Conservation (phyloP, 768 basidiomycete species). For the Auricularia sp. region DNA sequence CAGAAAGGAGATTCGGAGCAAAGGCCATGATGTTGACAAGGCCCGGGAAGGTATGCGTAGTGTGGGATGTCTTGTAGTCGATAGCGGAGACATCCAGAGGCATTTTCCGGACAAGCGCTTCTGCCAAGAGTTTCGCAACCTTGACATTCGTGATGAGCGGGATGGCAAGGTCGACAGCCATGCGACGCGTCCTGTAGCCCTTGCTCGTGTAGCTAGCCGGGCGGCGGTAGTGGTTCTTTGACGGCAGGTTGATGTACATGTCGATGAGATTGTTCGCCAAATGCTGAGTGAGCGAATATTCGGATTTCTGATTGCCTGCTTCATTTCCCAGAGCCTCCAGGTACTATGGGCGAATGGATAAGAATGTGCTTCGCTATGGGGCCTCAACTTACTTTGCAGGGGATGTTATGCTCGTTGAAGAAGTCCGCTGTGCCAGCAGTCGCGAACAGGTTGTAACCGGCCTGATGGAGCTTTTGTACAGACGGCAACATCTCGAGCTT, state of each 20-base stretch:
- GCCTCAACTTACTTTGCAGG: slow-evolving; percentile 64
- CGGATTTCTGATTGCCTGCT: slow-evolving; percentile 77
- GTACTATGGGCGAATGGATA: slow-evolving; percentile 39
- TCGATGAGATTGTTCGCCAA: slow-evolving; percentile 95
- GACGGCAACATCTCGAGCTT: slow-evolving; percentile 93
- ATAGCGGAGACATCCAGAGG: slow-evolving; percentile 81
- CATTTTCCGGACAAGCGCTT: slow-evolving; percentile 84
- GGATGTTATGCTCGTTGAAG: slow-evolving; percentile 90
- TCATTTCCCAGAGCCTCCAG: slow-evolving; percentile 72
- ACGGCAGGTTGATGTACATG: slow-evolving; percentile 98
- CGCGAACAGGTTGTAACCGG: slow-evolving; percentile 93
- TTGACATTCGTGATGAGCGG: slow-evolving; percentile 98
- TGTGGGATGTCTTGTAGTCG: slow-evolving; percentile 91
- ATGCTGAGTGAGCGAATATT: slow-evolving; percentile 95
- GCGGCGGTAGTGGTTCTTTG: slow-evolving; percentile 93
- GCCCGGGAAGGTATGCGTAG: slow-evolving; percentile 84
- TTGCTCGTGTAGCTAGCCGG: slow-evolving; percentile 96
- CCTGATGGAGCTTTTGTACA: slow-evolving; percentile 86
- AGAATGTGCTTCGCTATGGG: slow-evolving; percentile 3
- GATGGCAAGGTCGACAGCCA: slow-evolving; percentile 98
- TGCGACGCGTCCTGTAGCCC: slow-evolving; percentile 91
- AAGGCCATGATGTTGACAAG: slow-evolving; percentile 83
- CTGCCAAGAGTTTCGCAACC: slow-evolving; percentile 91
- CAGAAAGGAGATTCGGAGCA: slow-evolving; percentile 56
- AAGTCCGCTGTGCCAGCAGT: slow-evolving; percentile 97